Percentiles rank a stretch among this genome's conserved stretches.
Conservation (phyloP, 2,329 filamentous ascomycete genomes). For the Hyphodiscus sp. region DNA sequence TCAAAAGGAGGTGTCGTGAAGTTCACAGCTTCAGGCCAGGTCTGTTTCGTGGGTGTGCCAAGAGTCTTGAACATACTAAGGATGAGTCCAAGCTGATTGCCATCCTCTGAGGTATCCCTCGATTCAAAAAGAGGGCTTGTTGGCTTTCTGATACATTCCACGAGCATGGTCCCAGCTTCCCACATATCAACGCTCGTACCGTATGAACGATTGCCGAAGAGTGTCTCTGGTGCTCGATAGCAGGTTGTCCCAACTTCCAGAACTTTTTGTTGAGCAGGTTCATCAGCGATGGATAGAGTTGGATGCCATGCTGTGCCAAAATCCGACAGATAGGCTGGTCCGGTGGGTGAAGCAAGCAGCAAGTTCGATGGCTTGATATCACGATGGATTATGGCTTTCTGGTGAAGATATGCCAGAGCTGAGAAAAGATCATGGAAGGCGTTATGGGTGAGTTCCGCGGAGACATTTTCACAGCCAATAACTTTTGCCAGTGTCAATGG, state of each 20-base stretch:
- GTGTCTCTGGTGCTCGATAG: slow-evolving; percentile 82
- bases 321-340: slow-evolving; percentile 76
- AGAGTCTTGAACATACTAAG: slow-evolving; percentile 87
- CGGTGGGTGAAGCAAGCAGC: slow-evolving; percentile 58
- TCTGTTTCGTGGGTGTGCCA: slow-evolving; percentile 73
- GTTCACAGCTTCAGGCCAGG: slow-evolving; percentile 71
- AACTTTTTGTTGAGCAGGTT: slow-evolving; percentile 64
- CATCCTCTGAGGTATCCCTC: slow-evolving; percentile 64
- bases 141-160: slow-evolving; percentile 57
- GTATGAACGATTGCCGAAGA: slow-evolving; percentile 79
- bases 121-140: slow-evolving; percentile 73
- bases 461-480: slow-evolving; percentile 42
- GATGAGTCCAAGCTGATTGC: slow-evolving; percentile 86
- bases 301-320: slow-evolving; percentile 87
- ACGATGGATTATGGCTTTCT: slow-evolving; percentile 74
- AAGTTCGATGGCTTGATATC: slow-evolving; percentile 93
- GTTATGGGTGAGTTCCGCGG: slow-evolving; percentile 28
- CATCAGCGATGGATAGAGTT: slow-evolving; percentile 45
- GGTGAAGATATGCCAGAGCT: slow-evolving; percentile 67
- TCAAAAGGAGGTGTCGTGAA: slow-evolving; percentile 79
- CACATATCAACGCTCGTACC: slow-evolving; percentile 75
- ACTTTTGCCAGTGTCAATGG: slow-evolving; percentile 65
- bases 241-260: slow-evolving; percentile 90
- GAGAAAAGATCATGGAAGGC: slow-evolving; percentile 62
- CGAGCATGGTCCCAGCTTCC: slow-evolving; percentile 77